Evolutionary conservation across 306 rosid species (phyloP).

Genomic region (Quercus rubra): DNA sequence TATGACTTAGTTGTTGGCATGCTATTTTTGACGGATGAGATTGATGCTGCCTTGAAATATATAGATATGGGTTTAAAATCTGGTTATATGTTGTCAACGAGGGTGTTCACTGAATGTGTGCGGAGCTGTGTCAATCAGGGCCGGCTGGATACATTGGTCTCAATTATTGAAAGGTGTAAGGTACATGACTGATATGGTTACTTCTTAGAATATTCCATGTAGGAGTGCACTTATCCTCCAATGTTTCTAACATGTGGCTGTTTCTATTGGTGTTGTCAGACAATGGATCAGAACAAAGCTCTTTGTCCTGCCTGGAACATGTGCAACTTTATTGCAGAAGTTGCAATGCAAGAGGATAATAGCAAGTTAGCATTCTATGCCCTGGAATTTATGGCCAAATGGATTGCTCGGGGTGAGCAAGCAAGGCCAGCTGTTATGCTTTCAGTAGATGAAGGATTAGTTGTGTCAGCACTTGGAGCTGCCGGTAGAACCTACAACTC

Average conservation of each 20-base stretch:
- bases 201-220: constrained; percentile 3
- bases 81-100: constrained; percentile 54
- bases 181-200: constrained; percentile 38
- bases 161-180: constrained; percentile 84
- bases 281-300: constrained; percentile 86
- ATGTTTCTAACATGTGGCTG: constrained; percentile 16
- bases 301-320: constrained; percentile 81
- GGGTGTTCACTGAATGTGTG: constrained; percentile 57
- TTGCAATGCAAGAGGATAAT: constrained; percentile 61
- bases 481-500: constrained; percentile 72
- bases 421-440: constrained; percentile 57
- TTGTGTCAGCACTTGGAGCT: constrained; percentile 68
- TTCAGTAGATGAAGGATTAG: constrained; percentile 81
- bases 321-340: constrained; percentile 65
- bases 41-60: constrained; percentile 70
- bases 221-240: constrained; percentile 11
- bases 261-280: constrained; percentile 43
- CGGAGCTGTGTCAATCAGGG: constrained; percentile 48
- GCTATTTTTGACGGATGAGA: constrained; percentile 49
- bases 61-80: constrained; percentile 70
- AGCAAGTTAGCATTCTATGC: constrained; percentile 77
- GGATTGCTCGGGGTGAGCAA: constrained; percentile 80
- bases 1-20: constrained; percentile 68
- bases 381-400: constrained; percentile 80
- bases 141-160: constrained; percentile 71